Base-by-base conservation (phyloP, 768 basidiomycete genomes). In the Tulasnella sp. region DNA sequence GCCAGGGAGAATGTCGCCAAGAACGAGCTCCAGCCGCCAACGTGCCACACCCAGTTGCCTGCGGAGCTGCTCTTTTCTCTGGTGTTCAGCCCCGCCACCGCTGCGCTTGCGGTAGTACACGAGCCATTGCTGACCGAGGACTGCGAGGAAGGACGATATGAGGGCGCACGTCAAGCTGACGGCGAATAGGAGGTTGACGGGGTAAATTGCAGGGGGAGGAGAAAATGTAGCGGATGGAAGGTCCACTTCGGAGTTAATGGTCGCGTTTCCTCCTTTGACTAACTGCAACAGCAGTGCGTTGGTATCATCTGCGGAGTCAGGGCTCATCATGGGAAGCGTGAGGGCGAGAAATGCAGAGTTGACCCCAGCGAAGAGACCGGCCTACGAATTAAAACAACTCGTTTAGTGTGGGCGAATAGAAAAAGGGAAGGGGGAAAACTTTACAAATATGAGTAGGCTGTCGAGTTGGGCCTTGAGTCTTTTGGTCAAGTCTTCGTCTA, bases 261-360 rank as follows among this genome's bases (percentile, higher is more conserved):
- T 64, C n/a, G 60, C 7, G 14, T 31, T 64, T 11, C 60, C 60
- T 31, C 60, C 60, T 64, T 64, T 64, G 60, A 64, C 60, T 28
- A 64, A 64, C n/a, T 64, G 60, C 11, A 64, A 24, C 24, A 64
- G 8, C n/a, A 64, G 14, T 7, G 60, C 60, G 31, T 64, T 64
- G 24, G 60, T 64, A 16, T 64, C 60, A 31, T 64, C 60, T 3
- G 60, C 60, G 60, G 60, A 24, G 60, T 64, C 60, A 64, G 60
- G n/a, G 60, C 60, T 64, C 60, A 64, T 64, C 60, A 64, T 64
- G 24, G 60, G 60, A 64, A 64, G 60, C 3, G 60, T 64, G 60
- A 64, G 60, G 6, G 60, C 60, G 60, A 64, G 60, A 50, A 50
- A 50, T 50, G 48, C 48, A 20, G 48, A 50, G 16, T 50, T 50